phyloP scores from a whole-genome alignment of 2,329 filamentous ascomycete species.

The Aureobasidium zeae region DNA sequence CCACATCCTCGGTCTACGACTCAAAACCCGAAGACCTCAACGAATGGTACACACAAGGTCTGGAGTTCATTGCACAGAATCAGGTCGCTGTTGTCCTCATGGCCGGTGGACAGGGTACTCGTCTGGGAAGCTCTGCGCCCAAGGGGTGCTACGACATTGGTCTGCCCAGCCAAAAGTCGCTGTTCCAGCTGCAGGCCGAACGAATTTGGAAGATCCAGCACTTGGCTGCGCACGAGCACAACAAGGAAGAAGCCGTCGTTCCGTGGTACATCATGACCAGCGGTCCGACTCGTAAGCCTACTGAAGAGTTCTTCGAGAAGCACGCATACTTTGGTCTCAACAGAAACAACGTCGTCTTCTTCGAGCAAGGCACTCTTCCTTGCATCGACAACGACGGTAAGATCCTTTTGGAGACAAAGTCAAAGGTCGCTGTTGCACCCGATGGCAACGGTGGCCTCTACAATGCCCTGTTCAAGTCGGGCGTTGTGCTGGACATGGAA shows the following conservation, averaged over 20 bases:
- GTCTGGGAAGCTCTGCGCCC: constrained; percentile 85
- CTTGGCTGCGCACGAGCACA: constrained; percentile 63
- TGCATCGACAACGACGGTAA: constrained; percentile 98
- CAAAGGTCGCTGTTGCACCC: constrained; percentile 83
- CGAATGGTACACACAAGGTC: constrained; percentile 68
- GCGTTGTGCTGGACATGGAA: constrained; percentile 78
- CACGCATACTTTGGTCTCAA: constrained; percentile 85
- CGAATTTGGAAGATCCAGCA: constrained; percentile 78
- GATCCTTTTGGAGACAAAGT: constrained; percentile 86
- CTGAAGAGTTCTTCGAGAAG: constrained; percentile 86
- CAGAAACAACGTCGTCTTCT: constrained; percentile 79
- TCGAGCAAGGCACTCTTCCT: constrained; percentile 92
- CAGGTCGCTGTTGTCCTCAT: constrained; percentile 82
- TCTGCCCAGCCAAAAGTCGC: constrained; percentile 80
- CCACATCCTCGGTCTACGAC: constrained; percentile 85
- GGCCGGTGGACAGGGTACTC: constrained; percentile 93
- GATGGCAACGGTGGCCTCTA: constrained; percentile 98
- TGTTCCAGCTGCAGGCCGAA: constrained; percentile 97
- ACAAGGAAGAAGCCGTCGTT: constrained; percentile 54
- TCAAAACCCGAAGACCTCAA: constrained; percentile 68
- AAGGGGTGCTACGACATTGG: constrained; percentile 98
- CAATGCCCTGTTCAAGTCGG: constrained; percentile 72
- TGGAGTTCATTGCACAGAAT: constrained; percentile 57
- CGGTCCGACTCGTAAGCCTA: constrained; percentile 81
- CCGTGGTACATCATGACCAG: constrained; percentile 99